A percentile compares a stretch with the other conserved stretches of the same genome.
Conservation (phyloP, 768 basidiomycete species). For the Phlebiopsis flavidoalba region DNA sequence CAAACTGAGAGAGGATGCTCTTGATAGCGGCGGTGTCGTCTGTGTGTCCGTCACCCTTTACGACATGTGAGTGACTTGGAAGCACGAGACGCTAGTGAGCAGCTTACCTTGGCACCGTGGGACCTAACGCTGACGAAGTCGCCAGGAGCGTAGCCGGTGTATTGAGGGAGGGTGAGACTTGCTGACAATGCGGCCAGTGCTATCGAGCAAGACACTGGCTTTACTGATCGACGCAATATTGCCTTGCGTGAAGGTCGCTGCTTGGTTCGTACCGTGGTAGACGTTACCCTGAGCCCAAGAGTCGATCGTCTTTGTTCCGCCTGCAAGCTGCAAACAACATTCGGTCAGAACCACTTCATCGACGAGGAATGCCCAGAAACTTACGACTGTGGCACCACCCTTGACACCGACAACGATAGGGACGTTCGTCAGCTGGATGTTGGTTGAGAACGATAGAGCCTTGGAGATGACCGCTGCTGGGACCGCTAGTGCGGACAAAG, state of each 20-base stretch:
- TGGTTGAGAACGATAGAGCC: conserved; percentile 66
- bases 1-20: conserved; percentile 55
- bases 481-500: conserved; percentile 47
- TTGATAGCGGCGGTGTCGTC: conserved; percentile 72
- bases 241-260: conserved; percentile 46
- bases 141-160: conserved; percentile 50
- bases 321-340: conserved; percentile 25
- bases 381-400: conserved; percentile 40
- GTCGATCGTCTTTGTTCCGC: conserved; percentile 49
- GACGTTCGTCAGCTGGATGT: conserved; percentile 56
- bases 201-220: conserved; percentile 50
- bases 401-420: conserved; percentile 53
- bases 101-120: conserved; percentile 44
- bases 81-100: neutral
- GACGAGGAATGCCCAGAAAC: neutral
- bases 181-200: conserved; percentile 55
- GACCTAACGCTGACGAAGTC: conserved; percentile 71
- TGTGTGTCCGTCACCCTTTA: conserved; percentile 59
- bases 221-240: conserved; percentile 45
- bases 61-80: neutral
- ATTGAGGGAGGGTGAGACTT: conserved; percentile 58
- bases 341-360: neutral
- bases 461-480: conserved; percentile 40
- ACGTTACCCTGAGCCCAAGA: conserved; percentile 80
- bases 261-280: conserved; percentile 45